A percentile compares a stretch with the other conserved stretches of the same genome.
These are phyloP conservation scores for Colletotrichum coccodes DNA, from an alignment of 2,329 filamentous ascomycete genomes.

Conservation along the genomic window DNA sequence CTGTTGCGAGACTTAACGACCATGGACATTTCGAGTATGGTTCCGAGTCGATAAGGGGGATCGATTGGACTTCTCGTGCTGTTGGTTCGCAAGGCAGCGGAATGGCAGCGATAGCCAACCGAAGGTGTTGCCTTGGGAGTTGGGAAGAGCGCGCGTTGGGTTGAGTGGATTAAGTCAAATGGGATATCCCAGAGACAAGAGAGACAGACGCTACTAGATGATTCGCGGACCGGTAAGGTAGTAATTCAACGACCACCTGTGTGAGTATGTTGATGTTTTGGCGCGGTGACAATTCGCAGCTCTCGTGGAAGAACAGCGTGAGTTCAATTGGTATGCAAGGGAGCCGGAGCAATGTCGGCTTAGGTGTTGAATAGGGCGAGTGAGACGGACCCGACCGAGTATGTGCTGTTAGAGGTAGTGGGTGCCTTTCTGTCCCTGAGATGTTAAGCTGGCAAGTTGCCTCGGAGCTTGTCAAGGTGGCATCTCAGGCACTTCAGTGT, in stretches of 20 bases:
- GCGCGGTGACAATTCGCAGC: neutral
- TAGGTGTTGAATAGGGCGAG: neutral
- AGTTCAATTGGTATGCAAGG: slow-evolving; percentile 23
- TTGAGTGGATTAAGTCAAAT: too few species aligned
- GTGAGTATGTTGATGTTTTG: neutral
- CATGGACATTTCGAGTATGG: slow-evolving; percentile 24
- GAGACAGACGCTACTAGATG: neutral
- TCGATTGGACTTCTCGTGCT: neutral
- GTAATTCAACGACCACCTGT: neutral
- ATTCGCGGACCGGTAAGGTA: neutral
- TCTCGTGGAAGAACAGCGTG: neutral
- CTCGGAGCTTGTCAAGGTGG: too few species aligned
- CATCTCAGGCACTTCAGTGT: too few species aligned
- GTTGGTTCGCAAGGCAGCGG: neutral
- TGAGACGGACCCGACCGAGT: too few species aligned
- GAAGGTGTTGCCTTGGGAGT: neutral
- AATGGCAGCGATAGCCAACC: neutral
- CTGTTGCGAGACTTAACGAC: neutral
- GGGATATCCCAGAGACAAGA: neutral
- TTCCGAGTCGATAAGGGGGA: neutral
- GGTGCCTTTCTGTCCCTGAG: neutral
- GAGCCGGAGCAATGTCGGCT: slow-evolving; percentile 17
- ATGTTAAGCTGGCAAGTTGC: too few species aligned
- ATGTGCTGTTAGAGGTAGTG: too few species aligned
- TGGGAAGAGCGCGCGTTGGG: neutral